Base-by-base conservation (phyloP, 768 basidiomycete species). In the Termitomyces sp. region DNA sequence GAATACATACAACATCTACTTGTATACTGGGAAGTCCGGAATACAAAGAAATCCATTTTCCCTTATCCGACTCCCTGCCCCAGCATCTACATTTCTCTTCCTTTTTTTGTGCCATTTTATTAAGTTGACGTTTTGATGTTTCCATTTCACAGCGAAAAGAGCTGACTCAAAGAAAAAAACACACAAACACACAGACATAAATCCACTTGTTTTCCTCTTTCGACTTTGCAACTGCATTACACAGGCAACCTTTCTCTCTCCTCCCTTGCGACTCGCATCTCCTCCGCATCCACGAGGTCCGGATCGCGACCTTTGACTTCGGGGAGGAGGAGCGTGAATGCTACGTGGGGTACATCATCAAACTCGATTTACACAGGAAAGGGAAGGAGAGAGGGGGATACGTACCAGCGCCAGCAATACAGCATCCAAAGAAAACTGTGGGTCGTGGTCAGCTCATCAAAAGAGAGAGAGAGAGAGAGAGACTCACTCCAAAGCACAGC, bases 391-490 rank as follows among this genome's bases (percentile, higher is more conserved):
- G 2, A 43, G 0, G 7, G 7, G n/a, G 22, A 14, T 18, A 40
- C 54, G 35, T 44, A 68, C 63, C 62, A 6, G 85, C 84, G 13
- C 87, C 87, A 0, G 73, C 75, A 49, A 88, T 67, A 53, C 80
- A 85, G 62, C 84, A 86, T 1, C 68, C 86, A 53, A 88, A 79
- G 73, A 88, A 89, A 65, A 89, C 86, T 87, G 55, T 6, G 45
- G 7, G 4, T 42, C 12, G 33, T 44, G 7, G 44, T 53, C 57
- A 43, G 33, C 26, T 55, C 48, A 6, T 5, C n/a, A n/a, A n/a
- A n/a, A n/a, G n/a, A n/a, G n/a, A n/a, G n/a, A 14, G 14, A n/a
- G 18, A 10, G 16, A 30, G 14, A 10, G 1, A 2, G 6, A 79
- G 62, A n/a, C 58, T 58, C 62, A 89, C 87, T 89, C 87, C 89